Conservation (phyloP, 495 filamentous ascomycete genomes). For the Bacidia gigantensis region DNA sequence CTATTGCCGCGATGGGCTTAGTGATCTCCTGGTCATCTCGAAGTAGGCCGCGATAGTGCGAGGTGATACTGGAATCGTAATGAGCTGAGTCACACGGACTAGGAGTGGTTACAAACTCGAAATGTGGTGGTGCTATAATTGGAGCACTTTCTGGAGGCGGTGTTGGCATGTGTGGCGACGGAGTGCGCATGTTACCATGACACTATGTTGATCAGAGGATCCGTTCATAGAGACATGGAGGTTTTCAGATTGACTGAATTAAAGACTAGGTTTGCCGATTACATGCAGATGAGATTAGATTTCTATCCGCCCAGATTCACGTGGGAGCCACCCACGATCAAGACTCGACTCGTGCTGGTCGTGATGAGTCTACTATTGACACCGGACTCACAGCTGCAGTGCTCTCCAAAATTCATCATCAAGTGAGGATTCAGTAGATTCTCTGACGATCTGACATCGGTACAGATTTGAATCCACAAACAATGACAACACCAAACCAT, state of each 20-base stretch:
- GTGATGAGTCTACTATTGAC: too few species aligned
- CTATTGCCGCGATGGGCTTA: constrained; percentile 92
- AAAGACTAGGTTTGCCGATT: too few species aligned
- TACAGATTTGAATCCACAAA: too few species aligned
- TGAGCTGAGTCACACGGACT: not conserved
- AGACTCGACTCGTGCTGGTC: too few species aligned
- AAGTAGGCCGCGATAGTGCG: constrained; percentile 45
- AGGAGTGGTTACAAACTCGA: constrained; percentile 29
- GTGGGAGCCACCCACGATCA: too few species aligned
- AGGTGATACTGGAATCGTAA: constrained; percentile 37
- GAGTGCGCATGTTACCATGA: not conserved
- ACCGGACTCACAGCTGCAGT: not conserved
- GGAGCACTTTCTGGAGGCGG: constrained; percentile 8
- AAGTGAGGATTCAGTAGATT: constrained; percentile 1
- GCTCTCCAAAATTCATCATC: not conserved
- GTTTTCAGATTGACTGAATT: too few species aligned
- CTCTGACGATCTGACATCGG: too few species aligned
- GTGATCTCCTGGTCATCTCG: constrained; percentile 66
- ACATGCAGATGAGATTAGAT: not conserved
- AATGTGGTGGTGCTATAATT: constrained; percentile 14
- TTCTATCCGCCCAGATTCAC: not conserved
- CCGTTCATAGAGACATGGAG: too few species aligned
- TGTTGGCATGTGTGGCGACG: not conserved
- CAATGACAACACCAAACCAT: not conserved
- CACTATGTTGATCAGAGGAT: too few species aligned